Conservation (phyloP, 495 filamentous ascomycete species). For the Podospora tetraspora region DNA sequence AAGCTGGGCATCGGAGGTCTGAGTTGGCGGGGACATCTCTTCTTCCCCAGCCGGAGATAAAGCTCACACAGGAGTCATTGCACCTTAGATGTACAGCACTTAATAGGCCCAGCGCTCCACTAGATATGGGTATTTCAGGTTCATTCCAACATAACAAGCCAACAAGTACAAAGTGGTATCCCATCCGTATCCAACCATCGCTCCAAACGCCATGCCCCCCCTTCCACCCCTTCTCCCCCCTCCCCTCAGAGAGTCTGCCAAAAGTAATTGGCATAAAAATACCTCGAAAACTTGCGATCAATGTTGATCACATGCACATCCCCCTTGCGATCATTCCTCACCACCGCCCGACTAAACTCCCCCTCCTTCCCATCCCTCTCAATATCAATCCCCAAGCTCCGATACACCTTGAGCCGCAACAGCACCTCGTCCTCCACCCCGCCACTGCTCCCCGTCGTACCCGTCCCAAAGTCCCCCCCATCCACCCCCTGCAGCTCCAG, state of each 20-base stretch:
- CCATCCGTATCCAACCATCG: background rate
- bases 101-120: background rate
- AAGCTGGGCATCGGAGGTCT: background rate
- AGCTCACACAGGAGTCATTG: background rate
- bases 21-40: background rate
- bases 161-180: background rate
- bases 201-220: background rate
- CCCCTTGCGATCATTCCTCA: conserved; percentile 79
- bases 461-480: conserved; percentile 40
- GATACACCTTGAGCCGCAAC: conserved; percentile 83
- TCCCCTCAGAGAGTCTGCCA: conserved; percentile 71
- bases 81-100: background rate
- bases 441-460: conserved; percentile 8
- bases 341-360: conserved; percentile 77
- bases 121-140: background rate
- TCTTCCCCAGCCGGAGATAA: background rate
- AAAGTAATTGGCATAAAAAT: conserved; percentile 94
- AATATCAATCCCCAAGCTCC: conserved; percentile 83
- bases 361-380: conserved; percentile 68
- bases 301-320: conserved; percentile 95
- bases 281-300: conserved; percentile 82
- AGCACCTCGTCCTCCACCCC: conserved; percentile 48
- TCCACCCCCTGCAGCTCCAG: conserved; percentile 76
- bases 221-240: background rate
- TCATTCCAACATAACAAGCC: background rate